These are phyloP conservation scores for Dendrocalamus latiflorus DNA, from an alignment of 202 grass and related monocot species.

Conservation along the genomic window DNA sequence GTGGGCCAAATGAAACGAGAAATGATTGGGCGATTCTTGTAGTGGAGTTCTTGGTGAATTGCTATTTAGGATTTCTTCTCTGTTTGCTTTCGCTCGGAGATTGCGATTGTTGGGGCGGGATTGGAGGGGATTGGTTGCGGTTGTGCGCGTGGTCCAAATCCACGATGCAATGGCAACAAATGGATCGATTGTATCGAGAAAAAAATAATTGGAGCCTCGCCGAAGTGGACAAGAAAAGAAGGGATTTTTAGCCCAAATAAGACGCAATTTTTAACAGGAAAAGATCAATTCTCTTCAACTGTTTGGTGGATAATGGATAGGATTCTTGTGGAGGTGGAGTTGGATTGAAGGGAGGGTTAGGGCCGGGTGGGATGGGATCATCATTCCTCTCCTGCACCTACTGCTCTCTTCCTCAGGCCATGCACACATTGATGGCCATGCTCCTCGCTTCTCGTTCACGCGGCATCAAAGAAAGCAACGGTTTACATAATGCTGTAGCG, in stretches of 20 bases:
- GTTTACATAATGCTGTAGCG: too few relatives aligned
- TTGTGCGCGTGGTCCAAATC: constrained; percentile 40
- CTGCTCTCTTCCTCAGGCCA: background rate
- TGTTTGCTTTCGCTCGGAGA: constrained; percentile 12
- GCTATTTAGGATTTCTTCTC: constrained; percentile 21
- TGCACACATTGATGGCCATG: constrained; percentile 25
- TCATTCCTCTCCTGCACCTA: constrained; percentile 30
- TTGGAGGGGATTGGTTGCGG: constrained; percentile 1
- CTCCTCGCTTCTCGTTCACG: constrained; percentile 41
- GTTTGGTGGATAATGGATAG: constrained; percentile 39
- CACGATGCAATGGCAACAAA: constrained; percentile 19
- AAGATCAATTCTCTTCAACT: constrained; percentile 11
- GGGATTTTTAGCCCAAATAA: constrained; percentile 11
- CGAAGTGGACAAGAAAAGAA: constrained; percentile 2
- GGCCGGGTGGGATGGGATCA: constrained; percentile 33
- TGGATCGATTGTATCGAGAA: background rate
- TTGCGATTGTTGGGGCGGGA: constrained; percentile 13
- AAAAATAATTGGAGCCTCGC: background rate
- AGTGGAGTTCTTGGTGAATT: constrained; percentile 45
- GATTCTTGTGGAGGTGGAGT: constrained; percentile 47
- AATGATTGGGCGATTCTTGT: constrained; percentile 25
- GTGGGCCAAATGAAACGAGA: constrained; percentile 36
- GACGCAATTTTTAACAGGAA: constrained; percentile 37
- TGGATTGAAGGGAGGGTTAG: constrained; percentile 64
- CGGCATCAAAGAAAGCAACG: background rate